Evolutionary conservation across 1,139 yeast species (phyloP).

Genomic region (Candida pseudocylindracea): DNA sequence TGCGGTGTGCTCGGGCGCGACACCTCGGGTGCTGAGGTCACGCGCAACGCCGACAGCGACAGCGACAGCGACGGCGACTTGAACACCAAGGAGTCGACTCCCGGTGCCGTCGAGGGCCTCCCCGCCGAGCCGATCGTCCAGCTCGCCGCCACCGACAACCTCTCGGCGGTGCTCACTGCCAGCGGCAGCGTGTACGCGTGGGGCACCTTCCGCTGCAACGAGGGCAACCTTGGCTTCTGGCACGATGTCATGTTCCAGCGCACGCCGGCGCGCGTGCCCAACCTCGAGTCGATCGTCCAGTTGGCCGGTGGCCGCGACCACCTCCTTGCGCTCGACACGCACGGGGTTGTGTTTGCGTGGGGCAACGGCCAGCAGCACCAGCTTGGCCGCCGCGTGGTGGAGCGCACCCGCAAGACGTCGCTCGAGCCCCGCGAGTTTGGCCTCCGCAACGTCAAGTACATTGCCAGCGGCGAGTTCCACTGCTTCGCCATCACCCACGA

Average conservation of each 20-base stretch:
- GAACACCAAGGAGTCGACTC: conserved; percentile 77
- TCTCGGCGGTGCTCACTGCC: conserved; percentile 58
- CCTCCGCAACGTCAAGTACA: conserved; percentile 48
- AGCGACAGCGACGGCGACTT: conserved; percentile 64
- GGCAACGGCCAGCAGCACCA: conserved; percentile 92
- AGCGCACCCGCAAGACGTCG: conserved; percentile 48
- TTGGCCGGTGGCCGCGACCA: conserved; percentile 90
- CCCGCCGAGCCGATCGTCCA: conserved; percentile 43
- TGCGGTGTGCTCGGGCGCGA: conserved; percentile 85
- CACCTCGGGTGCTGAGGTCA: conserved; percentile 23
- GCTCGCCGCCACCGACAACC: conserved; percentile 82
- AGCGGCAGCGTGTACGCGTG: conserved; percentile 89
- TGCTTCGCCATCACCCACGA: conserved; percentile 73
- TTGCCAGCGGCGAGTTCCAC: conserved; percentile 90
- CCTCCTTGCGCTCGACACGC: conserved; percentile 56
- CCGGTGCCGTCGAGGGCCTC: conserved; percentile 47
- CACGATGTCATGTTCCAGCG: conserved; percentile 36
- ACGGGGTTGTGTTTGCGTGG: conserved; percentile 89
- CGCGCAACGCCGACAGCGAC: conserved; percentile 36
- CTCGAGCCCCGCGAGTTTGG: conserved; percentile 66
- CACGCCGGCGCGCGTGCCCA: conserved; percentile 41
- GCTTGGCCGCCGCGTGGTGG: conserved; percentile 65
- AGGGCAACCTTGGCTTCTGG: conserved; percentile 73
- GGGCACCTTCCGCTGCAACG: conserved; percentile 92
- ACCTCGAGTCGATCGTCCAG: conserved; percentile 54